Conservation (phyloP, 495 filamentous ascomycete species). For the Acidomyces sp. region DNA sequence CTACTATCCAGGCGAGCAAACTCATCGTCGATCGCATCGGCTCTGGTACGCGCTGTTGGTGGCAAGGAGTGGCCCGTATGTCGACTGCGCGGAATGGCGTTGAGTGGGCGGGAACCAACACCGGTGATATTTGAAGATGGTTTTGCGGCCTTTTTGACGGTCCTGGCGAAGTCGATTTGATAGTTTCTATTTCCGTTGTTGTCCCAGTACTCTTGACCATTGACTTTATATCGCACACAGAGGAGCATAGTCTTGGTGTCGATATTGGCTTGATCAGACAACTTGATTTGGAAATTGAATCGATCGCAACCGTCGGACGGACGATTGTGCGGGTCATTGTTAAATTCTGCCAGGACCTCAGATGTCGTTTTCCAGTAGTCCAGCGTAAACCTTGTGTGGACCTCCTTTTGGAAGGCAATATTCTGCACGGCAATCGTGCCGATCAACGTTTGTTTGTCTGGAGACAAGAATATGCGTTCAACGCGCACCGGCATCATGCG, state of each 20-base stretch:
- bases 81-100: constrained; percentile 64
- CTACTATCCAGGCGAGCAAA: constrained; percentile 38
- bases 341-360: constrained; percentile 79
- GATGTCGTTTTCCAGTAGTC: constrained; percentile 98
- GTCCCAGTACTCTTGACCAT: constrained; percentile 86
- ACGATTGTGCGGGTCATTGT: constrained; percentile 58
- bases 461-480: constrained; percentile 73
- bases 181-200: constrained; percentile 80
- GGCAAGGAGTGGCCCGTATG: constrained; percentile 40
- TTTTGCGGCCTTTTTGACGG: constrained; percentile 40
- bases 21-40: constrained; percentile 57
- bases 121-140: constrained; percentile 40
- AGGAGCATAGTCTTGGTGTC: constrained; percentile 82
- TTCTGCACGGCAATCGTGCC: constrained; percentile 78
- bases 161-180: constrained; percentile 82
- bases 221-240: constrained; percentile 79
- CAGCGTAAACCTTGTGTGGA: constrained; percentile 83
- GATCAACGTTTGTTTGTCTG: constrained; percentile 71
- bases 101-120: constrained; percentile 40
- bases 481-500: constrained; percentile 54
- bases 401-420: constrained; percentile 75
- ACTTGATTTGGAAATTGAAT: constrained; percentile 86
- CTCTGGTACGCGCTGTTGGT: constrained; percentile 44
- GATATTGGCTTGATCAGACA: constrained; percentile 79
- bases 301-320: constrained; percentile 60